Evolutionary conservation across 345 rosid species (phyloP).

Genomic region (Nephelium lappaceum): DNA sequence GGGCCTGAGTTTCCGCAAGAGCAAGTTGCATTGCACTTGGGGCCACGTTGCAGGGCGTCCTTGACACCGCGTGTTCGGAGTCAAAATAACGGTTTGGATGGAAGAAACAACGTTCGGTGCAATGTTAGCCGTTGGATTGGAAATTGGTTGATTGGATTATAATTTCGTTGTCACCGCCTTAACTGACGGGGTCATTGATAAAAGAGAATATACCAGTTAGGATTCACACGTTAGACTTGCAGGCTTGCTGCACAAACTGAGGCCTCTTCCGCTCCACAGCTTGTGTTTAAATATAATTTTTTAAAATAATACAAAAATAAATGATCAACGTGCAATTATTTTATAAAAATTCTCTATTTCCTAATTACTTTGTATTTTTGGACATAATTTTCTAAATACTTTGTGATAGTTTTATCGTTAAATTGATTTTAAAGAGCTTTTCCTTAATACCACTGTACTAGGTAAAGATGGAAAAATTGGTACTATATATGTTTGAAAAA

Average conservation of each 20-base stretch:
- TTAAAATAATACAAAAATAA: no score
- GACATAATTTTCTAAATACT: no score
- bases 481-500: no score
- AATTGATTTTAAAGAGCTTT: no score
- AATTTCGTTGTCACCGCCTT: slow-evolving; percentile 35
- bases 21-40: background rate
- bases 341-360: background rate
- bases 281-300: background rate
- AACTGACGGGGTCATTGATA: slow-evolving; percentile 27
- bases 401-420: background rate
- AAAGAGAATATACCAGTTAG: background rate
- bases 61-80: slow-evolving; percentile 15
- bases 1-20: background rate
- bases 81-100: slow-evolving; percentile 21
- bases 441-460: no score
- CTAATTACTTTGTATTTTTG: no score
- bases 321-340: background rate
- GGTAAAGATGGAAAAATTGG: no score
- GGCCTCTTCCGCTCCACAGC: background rate
- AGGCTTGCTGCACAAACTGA: background rate
- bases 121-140: slow-evolving; percentile 23
- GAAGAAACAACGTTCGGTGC: slow-evolving; percentile 21
- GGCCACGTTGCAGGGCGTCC: slow-evolving; percentile 7
- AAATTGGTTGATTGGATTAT: background rate
- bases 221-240: background rate